These are phyloP conservation scores for Blastobotrys ciferrii DNA, from an alignment of 1,139 yeast genomes.

Conservation along the genomic window DNA sequence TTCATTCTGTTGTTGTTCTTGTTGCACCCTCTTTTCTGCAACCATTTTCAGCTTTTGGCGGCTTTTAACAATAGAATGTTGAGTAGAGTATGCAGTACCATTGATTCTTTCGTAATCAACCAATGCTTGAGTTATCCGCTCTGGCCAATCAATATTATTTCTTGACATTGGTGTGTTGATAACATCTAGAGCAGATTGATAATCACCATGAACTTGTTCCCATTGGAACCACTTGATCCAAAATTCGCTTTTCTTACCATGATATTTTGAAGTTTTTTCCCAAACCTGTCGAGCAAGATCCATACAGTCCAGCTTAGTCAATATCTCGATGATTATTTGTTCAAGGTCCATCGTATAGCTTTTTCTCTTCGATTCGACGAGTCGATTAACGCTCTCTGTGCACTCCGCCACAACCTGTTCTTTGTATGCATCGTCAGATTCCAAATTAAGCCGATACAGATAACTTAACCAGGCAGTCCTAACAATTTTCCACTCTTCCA, in stretches of 20 bases:
- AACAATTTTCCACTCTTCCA: conserved; percentile 42
- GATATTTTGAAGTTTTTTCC: conserved; percentile 34
- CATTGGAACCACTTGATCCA: conserved; percentile 50
- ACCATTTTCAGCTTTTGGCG: conserved; percentile 14
- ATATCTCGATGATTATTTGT: conserved; percentile 12
- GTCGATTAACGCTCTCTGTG: not conserved
- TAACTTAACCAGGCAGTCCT: conserved; percentile 38
- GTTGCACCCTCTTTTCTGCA: conserved; percentile 15
- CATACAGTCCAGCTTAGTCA: conserved; percentile 9
- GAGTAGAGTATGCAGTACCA: conserved; percentile 37
- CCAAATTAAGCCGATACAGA: conserved; percentile 18
- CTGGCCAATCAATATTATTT: conserved; percentile 49
- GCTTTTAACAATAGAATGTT: conserved; percentile 25
- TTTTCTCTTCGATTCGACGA: not conserved
- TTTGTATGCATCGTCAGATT: conserved; percentile 2
- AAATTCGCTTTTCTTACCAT: conserved; percentile 42
- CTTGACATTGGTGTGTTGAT: conserved; percentile 41
- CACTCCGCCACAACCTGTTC: not conserved
- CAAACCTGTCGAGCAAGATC: conserved; percentile 36
- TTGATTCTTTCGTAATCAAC: conserved; percentile 41
- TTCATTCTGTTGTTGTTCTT: conserved; percentile 5
- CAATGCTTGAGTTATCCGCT: conserved; percentile 49
- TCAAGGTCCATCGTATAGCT: conserved; percentile 13
- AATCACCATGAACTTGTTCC: conserved; percentile 38
- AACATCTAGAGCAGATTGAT: conserved; percentile 30